Base-by-base conservation (phyloP, 1,139 yeast species). In the Diutina pseudorugosa region DNA sequence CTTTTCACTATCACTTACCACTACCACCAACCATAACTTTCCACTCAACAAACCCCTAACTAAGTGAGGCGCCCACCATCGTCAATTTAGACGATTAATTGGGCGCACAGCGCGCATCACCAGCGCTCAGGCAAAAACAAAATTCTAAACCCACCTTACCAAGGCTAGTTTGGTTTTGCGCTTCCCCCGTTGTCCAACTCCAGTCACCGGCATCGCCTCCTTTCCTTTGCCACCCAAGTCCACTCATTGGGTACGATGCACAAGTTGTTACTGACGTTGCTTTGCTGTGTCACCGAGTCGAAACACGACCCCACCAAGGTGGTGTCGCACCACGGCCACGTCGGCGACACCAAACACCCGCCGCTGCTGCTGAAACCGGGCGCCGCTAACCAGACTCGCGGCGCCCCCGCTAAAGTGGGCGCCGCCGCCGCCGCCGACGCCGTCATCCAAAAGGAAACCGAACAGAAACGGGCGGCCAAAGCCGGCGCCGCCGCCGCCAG, bases 201-300 rank as follows among this genome's bases (percentile, higher is more conserved):
- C 47, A 25, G 16, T 14, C 33, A 12, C 30, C 16, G 19, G 30
- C n/a, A 33, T 5, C 47, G 16, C 23, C 47, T 23, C 19, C 33
- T 4, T n/a, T 16, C n/a, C 33, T 3, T 25, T 12, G 7, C 9
- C 12, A 14, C 14, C 23, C 47, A 25, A 8, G 16, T 23, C 18
- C 12, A 14, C 33, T 14, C 47, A 14, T 6, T 21, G 14, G 16
- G 18, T n/a, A 18, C 16, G 30, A 43, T 43, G 47, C 47, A 43
- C 30, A 43, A 43, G 33, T 54, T 58, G 53, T 53, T 57, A 23
- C 41, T 57, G n/a, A 64, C 75, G 11, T 62, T 73, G 48, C 70
- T 73, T 47, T 74, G 79, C 58, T 73, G 78, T 55, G 69, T 73
- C 8, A 67, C 63, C 21, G 70, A 67, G 55, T 59, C 73, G 53